These are phyloP conservation scores for Xanthoconium purpureum DNA, from an alignment of 768 basidiomycete genomes.

Conservation along the genomic window DNA sequence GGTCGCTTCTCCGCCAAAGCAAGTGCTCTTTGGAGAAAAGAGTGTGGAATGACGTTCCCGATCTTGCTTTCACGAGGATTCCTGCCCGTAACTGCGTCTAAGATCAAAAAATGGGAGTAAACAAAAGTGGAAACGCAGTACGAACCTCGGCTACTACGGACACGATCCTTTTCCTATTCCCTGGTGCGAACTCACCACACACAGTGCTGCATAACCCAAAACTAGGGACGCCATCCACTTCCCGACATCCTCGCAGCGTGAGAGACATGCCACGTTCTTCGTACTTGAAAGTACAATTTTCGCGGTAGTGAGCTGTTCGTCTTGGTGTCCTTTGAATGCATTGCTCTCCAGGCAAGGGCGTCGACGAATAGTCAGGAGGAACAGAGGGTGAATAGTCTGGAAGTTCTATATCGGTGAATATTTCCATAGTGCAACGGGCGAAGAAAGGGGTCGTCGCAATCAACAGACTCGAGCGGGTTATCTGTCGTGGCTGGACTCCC, in stretches of 20 bases:
- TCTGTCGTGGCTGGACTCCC: neutral
- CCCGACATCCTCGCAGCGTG: slow-evolving; percentile 30
- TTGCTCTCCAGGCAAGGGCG: slow-evolving; percentile 50
- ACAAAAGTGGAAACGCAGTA: neutral
- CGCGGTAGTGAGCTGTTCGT: slow-evolving; percentile 5
- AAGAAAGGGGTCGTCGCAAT: slow-evolving; percentile 1
- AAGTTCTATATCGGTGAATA: slow-evolving; percentile 21
- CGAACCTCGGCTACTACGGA: slow-evolving; percentile 31
- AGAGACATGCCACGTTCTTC: slow-evolving; percentile 31
- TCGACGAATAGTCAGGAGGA: slow-evolving; percentile 57
- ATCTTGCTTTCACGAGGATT: slow-evolving; percentile 16
- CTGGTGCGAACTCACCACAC: slow-evolving; percentile 28
- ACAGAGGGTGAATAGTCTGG: slow-evolving; percentile 55
- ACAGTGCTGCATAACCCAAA: slow-evolving; percentile 32
- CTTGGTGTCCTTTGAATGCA: slow-evolving; percentile 48
- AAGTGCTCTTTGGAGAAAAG: slow-evolving; percentile 25
- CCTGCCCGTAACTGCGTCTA: slow-evolving; percentile 24
- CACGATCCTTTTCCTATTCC: slow-evolving; percentile 23
- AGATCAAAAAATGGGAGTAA: neutral
- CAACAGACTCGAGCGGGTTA: neutral
- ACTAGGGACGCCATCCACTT: slow-evolving; percentile 28
- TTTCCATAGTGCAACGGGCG: slow-evolving; percentile 13
- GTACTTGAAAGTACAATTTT: slow-evolving; percentile 29
- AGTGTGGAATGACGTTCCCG: slow-evolving; percentile 4
- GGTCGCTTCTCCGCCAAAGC: slow-evolving; percentile 22